Conservation (phyloP, 768 basidiomycete species). For the Trametopsis cervina region DNA sequence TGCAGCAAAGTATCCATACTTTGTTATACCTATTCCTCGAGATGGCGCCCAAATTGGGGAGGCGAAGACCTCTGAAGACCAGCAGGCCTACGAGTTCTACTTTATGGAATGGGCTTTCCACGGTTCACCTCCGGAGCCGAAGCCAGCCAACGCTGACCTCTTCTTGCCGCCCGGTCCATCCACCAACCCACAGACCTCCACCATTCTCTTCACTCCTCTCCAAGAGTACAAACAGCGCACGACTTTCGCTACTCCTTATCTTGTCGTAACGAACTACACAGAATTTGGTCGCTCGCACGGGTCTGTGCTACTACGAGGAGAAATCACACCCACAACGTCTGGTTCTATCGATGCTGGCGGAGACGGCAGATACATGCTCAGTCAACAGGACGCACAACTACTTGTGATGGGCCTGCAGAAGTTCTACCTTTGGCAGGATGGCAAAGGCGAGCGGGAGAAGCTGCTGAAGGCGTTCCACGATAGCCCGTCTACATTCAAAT, state of each 20-base stretch:
- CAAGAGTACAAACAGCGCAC: conserved; percentile 86
- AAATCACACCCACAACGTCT: conserved; percentile 68
- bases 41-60: conserved; percentile 23
- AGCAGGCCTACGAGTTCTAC: conserved; percentile 67
- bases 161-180: conserved; percentile 32
- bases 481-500: conserved; percentile 69
- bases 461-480: conserved; percentile 73
- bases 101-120: conserved; percentile 90
- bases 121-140: conserved; percentile 49
- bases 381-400: conserved; percentile 78
- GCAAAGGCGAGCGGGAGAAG: conserved; percentile 34
- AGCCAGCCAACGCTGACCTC: conserved; percentile 29
- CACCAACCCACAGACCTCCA: conserved; percentile 51
- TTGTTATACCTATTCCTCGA: conserved; percentile 78
- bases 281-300: conserved; percentile 78
- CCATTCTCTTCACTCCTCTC: conserved; percentile 87
- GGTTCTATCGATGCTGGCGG: conserved; percentile 24
- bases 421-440: conserved; percentile 67
- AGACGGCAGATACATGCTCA: conserved; percentile 51
- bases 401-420: conserved; percentile 76
- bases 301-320: conserved; percentile 82
- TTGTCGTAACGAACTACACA: conserved; percentile 88
- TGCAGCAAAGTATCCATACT: conserved; percentile 64
- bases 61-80: conserved; percentile 19
- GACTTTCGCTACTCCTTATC: conserved; percentile 84